Percentiles rank a stretch among this genome's conserved stretches.
phyloP scores from a whole-genome alignment of 2,329 filamentous ascomycete species.

The Dactylellina leptospora region DNA sequence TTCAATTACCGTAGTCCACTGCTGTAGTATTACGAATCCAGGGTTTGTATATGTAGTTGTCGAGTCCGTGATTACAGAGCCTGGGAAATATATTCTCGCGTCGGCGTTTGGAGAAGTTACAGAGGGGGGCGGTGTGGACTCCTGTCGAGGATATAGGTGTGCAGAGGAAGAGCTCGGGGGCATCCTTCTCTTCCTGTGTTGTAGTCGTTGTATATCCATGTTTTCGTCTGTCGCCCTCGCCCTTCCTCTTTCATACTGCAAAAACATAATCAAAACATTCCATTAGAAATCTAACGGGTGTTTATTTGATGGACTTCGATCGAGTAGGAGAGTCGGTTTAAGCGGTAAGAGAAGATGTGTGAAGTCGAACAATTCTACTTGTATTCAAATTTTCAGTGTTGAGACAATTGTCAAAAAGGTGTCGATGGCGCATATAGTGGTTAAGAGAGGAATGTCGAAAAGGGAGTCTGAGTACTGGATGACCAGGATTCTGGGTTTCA shows the following conservation, averaged over 20 bases:
- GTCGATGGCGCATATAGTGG: too few relatives aligned
- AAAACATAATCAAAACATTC: constrained; percentile 42
- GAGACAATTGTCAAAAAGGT: constrained; percentile 5
- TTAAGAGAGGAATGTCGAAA: constrained; percentile 4
- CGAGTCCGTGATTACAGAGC: constrained; percentile 19
- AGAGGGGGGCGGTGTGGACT: constrained; percentile 10
- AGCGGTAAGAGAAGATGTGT: constrained; percentile 6
- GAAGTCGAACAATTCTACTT: constrained; percentile 15
- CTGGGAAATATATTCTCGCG: constrained; percentile 23
- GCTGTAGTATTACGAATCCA: constrained; percentile 37
- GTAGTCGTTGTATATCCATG: constrained; percentile 39
- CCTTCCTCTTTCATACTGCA: constrained; percentile 38
- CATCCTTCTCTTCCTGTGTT: constrained; percentile 10
- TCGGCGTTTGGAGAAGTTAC: constrained; percentile 2
- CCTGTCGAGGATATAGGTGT: constrained; percentile 25
- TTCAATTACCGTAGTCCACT: constrained; percentile 33
- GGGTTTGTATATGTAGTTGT: constrained; percentile 51
- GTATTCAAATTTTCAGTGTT: constrained; percentile 11
- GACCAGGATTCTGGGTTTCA: constrained; percentile 26
- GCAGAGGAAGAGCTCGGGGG: neutral
- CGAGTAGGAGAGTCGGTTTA: neutral
- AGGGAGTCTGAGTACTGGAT: constrained; percentile 7
- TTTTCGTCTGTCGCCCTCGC: neutral
- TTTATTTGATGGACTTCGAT: too few relatives aligned
- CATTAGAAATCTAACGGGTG: constrained; percentile 10